phyloP scores from a whole-genome alignment of 2,329 filamentous ascomycete genomes.

The Cladorrhinum sp. region DNA sequence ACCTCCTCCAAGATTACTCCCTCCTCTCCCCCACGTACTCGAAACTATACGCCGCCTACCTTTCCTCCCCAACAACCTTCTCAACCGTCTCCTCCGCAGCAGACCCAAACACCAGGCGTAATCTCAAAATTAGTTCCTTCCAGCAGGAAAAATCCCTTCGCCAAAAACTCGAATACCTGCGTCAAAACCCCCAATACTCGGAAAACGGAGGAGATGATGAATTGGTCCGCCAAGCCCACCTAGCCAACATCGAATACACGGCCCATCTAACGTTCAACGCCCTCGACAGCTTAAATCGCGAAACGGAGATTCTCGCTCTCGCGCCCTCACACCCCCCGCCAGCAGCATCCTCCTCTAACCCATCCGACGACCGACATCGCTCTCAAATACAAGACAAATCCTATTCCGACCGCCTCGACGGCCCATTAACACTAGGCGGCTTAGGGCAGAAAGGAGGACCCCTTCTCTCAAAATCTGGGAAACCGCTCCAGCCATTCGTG shows the following conservation, averaged over 20 bases:
- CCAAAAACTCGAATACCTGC: conserved; percentile 66
- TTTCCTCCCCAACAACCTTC: conserved; percentile 69
- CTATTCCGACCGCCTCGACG: conserved; percentile 74
- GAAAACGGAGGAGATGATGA: conserved; percentile 69
- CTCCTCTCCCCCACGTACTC: conserved; percentile 64
- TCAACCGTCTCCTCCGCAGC: conserved; percentile 56
- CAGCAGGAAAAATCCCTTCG: conserved; percentile 82
- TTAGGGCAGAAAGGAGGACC: conserved; percentile 58
- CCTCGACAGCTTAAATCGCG: conserved; percentile 82
- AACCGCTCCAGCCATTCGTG: conserved; percentile 87
- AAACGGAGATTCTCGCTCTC: conserved; percentile 75
- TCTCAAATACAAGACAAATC: conserved; percentile 30
- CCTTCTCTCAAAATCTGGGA: conserved; percentile 73
- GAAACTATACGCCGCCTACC: conserved; percentile 69
- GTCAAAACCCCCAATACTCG: conserved; percentile 46
- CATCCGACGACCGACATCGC: conserved; percentile 35
- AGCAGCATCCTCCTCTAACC: conserved; percentile 33
- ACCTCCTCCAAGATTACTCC: conserved; percentile 73
- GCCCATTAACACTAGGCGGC: conserved; percentile 46
- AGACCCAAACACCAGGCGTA: conserved; percentile 65
- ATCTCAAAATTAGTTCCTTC: conserved; percentile 83
- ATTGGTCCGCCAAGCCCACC: conserved; percentile 71
- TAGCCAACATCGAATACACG: conserved; percentile 70
- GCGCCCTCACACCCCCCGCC: conserved; percentile 47
- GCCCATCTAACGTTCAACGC: conserved; percentile 80